Percentiles rank a stretch among this genome's conserved stretches.
These are phyloP conservation scores for Ceratobasidium sp. DNA, from an alignment of 1,284 basidiomycete species.

Conservation along the genomic window DNA sequence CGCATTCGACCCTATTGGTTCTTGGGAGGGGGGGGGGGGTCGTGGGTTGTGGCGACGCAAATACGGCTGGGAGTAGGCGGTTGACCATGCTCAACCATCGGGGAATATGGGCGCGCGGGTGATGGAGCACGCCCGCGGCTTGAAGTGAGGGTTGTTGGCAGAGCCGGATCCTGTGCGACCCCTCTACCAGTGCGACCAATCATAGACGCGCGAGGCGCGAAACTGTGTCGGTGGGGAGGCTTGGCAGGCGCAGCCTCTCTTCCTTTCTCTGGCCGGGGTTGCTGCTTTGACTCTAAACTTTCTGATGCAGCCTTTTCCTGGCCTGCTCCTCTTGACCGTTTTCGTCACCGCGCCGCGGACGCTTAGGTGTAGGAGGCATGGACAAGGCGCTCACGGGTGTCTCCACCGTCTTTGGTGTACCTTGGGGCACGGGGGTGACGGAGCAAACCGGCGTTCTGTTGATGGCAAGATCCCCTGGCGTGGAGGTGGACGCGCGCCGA, in stretches of 20 bases:
- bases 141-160: constrained; percentile 9
- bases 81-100: not conserved
- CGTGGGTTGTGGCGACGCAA: not conserved
- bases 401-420: constrained; percentile 18
- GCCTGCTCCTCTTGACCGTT: not conserved
- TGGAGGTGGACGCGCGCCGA: constrained; percentile 11
- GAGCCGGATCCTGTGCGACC: not conserved
- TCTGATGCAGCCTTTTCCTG: constrained; percentile 13
- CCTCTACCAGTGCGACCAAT: constrained; percentile 11
- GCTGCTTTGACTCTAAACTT: not conserved
- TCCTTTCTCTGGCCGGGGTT: not conserved
- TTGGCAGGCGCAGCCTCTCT: constrained; percentile 15
- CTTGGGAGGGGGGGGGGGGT: constrained; percentile 11
- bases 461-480: not conserved
- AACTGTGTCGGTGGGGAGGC: constrained; percentile 34
- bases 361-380: constrained; percentile 31
- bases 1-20: not conserved
- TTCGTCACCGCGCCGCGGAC: constrained; percentile 17
- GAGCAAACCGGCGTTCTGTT: constrained; percentile 17
- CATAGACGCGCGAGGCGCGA: constrained; percentile 34
- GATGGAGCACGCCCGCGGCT: not conserved
- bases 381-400: constrained; percentile 24
- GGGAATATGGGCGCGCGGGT: not conserved
- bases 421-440: constrained; percentile 16
- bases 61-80: not conserved